Base-by-base conservation (phyloP, 2,329 filamentous ascomycete species). In the Ascosphaera aggregata region DNA sequence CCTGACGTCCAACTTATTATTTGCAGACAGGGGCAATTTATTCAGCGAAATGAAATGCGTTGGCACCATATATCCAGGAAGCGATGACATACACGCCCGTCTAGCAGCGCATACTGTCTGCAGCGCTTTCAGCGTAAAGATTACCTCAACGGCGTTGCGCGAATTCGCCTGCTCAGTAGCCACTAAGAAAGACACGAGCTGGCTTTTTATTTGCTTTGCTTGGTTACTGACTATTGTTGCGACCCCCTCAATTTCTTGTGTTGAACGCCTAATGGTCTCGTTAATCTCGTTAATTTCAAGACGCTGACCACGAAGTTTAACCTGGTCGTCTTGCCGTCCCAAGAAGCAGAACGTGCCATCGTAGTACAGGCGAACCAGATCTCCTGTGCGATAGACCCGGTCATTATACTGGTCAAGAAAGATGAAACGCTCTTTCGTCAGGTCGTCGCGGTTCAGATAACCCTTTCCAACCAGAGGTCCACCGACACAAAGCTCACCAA, bases 211-310 rank as follows among this genome's bases (percentile, higher is more conserved):
- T 43, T 80, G 75, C 4, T 67, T 70, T 0, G 61, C 64, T 48
- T 82, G 76, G 42, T 76, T 78, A 2, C 77, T 57, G 1, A 94
- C 80, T 11, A 91, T 59, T 0, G 84, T 91, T 2, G 73, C 73
- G 0, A 80, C 73, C 46, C 92, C 80, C 11, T 67, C 61, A 7
- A 89, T 58, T 1, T 59, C 59, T 0, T 54, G 44, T 0, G 71
- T 64, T 0, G 69, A 68, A 16, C 67, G 62, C 36, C 72, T 73
- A 47, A 93, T 81, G 7, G 78, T 71, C 37, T 85, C 75, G 47
- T 92, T 89, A 54, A 94, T 92, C 58, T 95, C 85, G 1, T 77
- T 80, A 43, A 92, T 77, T 50, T 95, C 86, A 1, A 95, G 66
- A 11, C 85, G 67, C 53, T 94, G 85, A 0, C 85, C 85, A 9